Evolutionary conservation across 208 protist genomes (phyloP).

Genomic region (Leishmania gerbilli): DNA sequence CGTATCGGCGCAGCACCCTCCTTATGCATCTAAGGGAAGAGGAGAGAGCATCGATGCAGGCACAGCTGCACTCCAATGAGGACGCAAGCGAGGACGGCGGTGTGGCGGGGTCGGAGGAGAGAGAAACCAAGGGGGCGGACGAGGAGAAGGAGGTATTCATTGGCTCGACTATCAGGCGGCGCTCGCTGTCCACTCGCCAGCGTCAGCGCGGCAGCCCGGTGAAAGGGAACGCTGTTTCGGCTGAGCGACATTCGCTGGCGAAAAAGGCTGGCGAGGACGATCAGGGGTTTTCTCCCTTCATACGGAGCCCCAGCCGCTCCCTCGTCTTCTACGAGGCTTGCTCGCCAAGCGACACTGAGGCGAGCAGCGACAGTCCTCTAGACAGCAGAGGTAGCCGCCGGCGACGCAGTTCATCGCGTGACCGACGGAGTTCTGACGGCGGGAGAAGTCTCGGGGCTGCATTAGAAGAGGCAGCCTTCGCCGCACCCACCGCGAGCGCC

Average conservation of each 20-base stretch:
- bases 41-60: constrained; percentile 15
- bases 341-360: constrained; percentile 29
- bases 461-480: constrained; percentile 15
- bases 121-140: not conserved
- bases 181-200: constrained; percentile 7
- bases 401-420: not conserved
- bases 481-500: not conserved
- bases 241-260: not conserved
- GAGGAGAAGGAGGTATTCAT: constrained; percentile 31
- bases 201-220: constrained; percentile 8
- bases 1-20: constrained; percentile 22
- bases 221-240: not conserved
- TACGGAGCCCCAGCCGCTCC: constrained; percentile 65
- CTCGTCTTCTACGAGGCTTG: constrained; percentile 65
- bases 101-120: not conserved
- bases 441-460: constrained; percentile 10
- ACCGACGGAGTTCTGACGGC: not conserved
- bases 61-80: not conserved
- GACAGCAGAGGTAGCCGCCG: not conserved
- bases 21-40: constrained; percentile 29
- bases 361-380: not conserved
- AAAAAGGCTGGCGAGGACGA: not conserved
- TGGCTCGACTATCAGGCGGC: constrained; percentile 5
- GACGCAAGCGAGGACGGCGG: not conserved
- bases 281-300: constrained; percentile 43